Percentiles rank a stretch among this genome's conserved stretches.
Conservation (phyloP, 495 filamentous ascomycete species). For the Penicillium psychrofluorescens region DNA sequence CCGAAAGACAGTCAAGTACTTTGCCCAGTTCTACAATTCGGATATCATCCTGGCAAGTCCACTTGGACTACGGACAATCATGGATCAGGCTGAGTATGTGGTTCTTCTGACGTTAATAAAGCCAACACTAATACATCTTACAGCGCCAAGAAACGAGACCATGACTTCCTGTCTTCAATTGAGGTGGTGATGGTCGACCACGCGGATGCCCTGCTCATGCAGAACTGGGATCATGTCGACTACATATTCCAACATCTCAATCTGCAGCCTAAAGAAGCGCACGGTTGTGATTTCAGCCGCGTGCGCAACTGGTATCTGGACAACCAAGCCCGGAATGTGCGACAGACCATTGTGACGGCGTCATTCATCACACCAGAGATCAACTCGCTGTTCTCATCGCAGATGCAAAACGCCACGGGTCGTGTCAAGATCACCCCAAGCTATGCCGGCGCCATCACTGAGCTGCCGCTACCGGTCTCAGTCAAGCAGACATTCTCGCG, state of each 20-base stretch:
- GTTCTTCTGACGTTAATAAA: neutral
- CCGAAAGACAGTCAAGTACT: slow-evolving; percentile 88
- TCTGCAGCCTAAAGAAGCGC: slow-evolving; percentile 77
- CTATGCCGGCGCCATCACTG: slow-evolving; percentile 59
- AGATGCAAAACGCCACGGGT: slow-evolving; percentile 74
- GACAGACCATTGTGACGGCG: slow-evolving; percentile 75
- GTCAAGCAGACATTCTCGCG: slow-evolving; percentile 85
- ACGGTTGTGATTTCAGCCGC: slow-evolving; percentile 89
- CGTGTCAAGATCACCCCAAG: slow-evolving; percentile 61
- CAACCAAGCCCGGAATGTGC: slow-evolving; percentile 66
- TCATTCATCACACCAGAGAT: slow-evolving; percentile 86
- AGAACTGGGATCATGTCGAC: slow-evolving; percentile 96
- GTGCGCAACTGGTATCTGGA: slow-evolving; percentile 91
- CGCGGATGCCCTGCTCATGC: slow-evolving; percentile 89
- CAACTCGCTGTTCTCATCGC: slow-evolving; percentile 65
- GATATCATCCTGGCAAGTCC: slow-evolving; percentile 91
- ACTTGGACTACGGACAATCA: slow-evolving; percentile 79
- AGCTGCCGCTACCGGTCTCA: slow-evolving; percentile 56
- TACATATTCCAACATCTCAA: slow-evolving; percentile 90
- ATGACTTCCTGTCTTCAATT: slow-evolving; percentile 87
- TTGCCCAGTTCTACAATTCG: slow-evolving; percentile 90
- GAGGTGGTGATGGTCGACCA: slow-evolving; percentile 88
- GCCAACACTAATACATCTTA: slow-evolving; percentile 4
- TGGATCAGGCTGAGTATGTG: slow-evolving; percentile 59
- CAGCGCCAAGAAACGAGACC: slow-evolving; percentile 68